Evolutionary conservation across 106 monocot species (phyloP).

Genomic region (Narthecium ossifragum): DNA sequence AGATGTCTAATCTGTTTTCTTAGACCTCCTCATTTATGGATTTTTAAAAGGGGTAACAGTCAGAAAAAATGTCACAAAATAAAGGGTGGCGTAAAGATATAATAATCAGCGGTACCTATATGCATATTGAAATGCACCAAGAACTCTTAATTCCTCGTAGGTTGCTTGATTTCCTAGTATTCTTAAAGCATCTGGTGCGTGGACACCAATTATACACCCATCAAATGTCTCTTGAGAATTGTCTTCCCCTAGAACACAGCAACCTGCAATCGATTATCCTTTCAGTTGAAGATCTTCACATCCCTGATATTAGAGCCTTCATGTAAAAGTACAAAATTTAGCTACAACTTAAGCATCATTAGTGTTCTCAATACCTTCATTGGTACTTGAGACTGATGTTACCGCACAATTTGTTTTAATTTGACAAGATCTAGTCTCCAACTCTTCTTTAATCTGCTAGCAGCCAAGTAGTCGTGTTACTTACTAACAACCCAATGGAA

Average conservation of each 20-base stretch:
- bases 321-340: background rate
- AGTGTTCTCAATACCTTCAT: slow-evolving; percentile 53
- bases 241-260: slow-evolving; percentile 37
- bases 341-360: too few species aligned
- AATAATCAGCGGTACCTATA: slow-evolving; percentile 42
- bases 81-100: background rate
- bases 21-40: too few species aligned
- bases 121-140: slow-evolving; percentile 88
- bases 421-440: slow-evolving; percentile 66
- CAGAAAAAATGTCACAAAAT: background rate
- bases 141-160: slow-evolving; percentile 67
- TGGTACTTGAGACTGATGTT: slow-evolving; percentile 44
- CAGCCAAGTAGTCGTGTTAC: background rate
- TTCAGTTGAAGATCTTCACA: background rate
- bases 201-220: slow-evolving; percentile 60
- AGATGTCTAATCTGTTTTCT: too few species aligned
- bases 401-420: slow-evolving; percentile 67
- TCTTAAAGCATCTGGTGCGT: slow-evolving; percentile 82
- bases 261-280: slow-evolving; percentile 30
- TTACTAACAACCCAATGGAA: background rate
- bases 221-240: slow-evolving; percentile 62
- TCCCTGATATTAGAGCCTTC: background rate
- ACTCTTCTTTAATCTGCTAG: slow-evolving; percentile 60
- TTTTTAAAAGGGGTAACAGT: too few species aligned
- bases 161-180: slow-evolving; percentile 71